Base-by-base conservation (phyloP, 225 moss, liverwort and hornwort genomes). In the Polytrichum formosum region DNA sequence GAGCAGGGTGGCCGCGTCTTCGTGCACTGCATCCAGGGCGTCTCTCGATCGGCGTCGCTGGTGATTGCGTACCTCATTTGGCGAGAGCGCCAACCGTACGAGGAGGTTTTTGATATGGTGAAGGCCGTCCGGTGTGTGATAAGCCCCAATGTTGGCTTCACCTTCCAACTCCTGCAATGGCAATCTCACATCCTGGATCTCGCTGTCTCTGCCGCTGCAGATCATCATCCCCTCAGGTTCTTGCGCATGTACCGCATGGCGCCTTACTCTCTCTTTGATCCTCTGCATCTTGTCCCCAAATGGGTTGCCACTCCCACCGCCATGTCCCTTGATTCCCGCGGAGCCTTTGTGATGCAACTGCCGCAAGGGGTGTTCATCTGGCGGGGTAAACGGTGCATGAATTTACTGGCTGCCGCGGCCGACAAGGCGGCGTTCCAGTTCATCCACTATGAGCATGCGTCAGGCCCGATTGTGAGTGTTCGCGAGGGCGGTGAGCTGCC, bases 1-100 rank as follows among this genome's bases (percentile, higher is more conserved):
- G 87, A 87, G 6, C 78, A 91, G 71, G 87, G 89, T 13, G 96
- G 92, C 21, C 72, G 87, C 5, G 90, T 93, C 10, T 96, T 91
- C 66, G 81, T 96, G 23, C 96, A 96, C 70, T 96, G 96, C 61
- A 83, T 93, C 46, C 93, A 96, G 76, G 96, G 96, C 1, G 91
- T 96, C 22, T 93, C 96, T 20, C 80, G 96, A 61, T 96, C 96
- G 0, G 90, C 96, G 0, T 90, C 96, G 5, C 79, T 96, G 20
- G 88, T 96, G 60, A 93, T 96, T 67, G 96, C 96, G 3, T 96
- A 96, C 70, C 81, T 96, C 30, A 96, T 96, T 70, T 96, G 93
- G 90, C 76, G 73, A 67, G 88, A 96, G 55, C 76, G 69, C 6
- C 83, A 79, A 33, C 79, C 93, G 0, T 96, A 88, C 21, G 93